These are phyloP conservation scores for Barnettozyma botsteinii DNA, from an alignment of 805 yeast genomes.

Conservation along the genomic window DNA sequence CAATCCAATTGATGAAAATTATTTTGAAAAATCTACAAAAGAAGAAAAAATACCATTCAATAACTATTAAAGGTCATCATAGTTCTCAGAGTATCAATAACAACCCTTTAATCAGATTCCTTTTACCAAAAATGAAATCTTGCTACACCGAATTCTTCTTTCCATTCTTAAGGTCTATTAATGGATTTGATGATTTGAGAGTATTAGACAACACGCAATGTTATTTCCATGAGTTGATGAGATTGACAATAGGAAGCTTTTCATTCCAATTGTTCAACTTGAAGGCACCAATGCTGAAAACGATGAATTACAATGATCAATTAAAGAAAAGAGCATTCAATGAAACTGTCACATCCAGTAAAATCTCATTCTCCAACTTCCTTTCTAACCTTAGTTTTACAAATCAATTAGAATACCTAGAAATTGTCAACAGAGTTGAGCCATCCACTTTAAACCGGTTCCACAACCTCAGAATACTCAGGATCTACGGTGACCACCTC, in stretches of 20 bases:
- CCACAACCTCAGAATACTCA: conserved; percentile 10
- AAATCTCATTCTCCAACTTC: conserved; percentile 15
- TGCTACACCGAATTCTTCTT: conserved; percentile 16
- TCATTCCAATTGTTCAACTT: conserved; percentile 19
- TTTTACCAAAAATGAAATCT: conserved; percentile 19
- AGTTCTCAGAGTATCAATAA: conserved; percentile 5
- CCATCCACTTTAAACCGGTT: conserved; percentile 7
- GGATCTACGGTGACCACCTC: conserved; percentile 17
- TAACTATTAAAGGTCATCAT: conserved; percentile 5
- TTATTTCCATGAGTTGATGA: conserved; percentile 12
- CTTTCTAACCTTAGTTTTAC: conserved; percentile 11
- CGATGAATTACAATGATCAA: conserved; percentile 15
- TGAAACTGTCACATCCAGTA: conserved; percentile 13
- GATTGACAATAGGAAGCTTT: conserved; percentile 18
- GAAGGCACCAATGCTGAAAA: conserved; percentile 14
- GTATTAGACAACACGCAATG: conserved; percentile 21
- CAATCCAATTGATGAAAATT: conserved; percentile 12
- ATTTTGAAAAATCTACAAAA: conserved; percentile 12
- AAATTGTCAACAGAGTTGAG: conserved; percentile 15
- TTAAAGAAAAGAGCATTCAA: conserved; percentile 12
- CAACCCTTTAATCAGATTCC: conserved; percentile 10
- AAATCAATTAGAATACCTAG: conserved; percentile 8
- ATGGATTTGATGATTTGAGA: conserved; percentile 19
- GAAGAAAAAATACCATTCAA: conserved; percentile 12
- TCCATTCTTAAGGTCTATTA: conserved; percentile 11